Evolutionary conservation across 139 green algal species (phyloP).

Genomic region (Chlamydomonas schloesseri): DNA sequence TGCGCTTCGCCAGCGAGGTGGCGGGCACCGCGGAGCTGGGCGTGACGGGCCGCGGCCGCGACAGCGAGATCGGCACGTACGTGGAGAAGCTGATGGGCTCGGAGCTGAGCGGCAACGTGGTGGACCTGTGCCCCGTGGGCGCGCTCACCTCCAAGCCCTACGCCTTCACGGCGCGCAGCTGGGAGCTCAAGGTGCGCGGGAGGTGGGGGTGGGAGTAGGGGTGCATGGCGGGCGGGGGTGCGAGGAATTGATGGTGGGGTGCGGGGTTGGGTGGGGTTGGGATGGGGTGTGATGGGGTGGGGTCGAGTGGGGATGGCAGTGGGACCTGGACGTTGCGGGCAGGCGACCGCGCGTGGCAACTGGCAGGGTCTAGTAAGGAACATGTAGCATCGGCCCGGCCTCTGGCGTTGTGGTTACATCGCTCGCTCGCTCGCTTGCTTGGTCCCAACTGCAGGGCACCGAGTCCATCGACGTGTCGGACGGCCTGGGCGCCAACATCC

Average conservation of each 20-base stretch:
- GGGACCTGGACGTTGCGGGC: no score
- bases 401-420: no score
- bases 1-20: conserved; percentile 96
- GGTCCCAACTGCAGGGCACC: conserved; percentile 75
- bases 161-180: conserved; percentile 96
- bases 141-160: conserved; percentile 97
- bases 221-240: neutral
- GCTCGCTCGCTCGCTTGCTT: no score
- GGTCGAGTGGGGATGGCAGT: neutral
- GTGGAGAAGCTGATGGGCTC: conserved; percentile 91
- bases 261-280: neutral
- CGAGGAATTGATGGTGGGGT: no score
- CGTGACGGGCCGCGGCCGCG: conserved; percentile 90
- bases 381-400: no score
- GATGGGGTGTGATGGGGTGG: no score
- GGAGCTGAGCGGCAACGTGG: conserved; percentile 98
- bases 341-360: no score
- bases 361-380: no score
- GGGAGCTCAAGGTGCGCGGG: conserved; percentile 88
- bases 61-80: conserved; percentile 97
- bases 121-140: conserved; percentile 98
- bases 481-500: conserved; percentile 91
- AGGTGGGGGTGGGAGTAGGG: neutral
- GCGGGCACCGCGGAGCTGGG: conserved; percentile 96
- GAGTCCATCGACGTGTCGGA: conserved; percentile 96